These are phyloP conservation scores for Hypoxylon lienhwacheense DNA, from an alignment of 495 filamentous ascomycete species.

Conservation along the genomic window DNA sequence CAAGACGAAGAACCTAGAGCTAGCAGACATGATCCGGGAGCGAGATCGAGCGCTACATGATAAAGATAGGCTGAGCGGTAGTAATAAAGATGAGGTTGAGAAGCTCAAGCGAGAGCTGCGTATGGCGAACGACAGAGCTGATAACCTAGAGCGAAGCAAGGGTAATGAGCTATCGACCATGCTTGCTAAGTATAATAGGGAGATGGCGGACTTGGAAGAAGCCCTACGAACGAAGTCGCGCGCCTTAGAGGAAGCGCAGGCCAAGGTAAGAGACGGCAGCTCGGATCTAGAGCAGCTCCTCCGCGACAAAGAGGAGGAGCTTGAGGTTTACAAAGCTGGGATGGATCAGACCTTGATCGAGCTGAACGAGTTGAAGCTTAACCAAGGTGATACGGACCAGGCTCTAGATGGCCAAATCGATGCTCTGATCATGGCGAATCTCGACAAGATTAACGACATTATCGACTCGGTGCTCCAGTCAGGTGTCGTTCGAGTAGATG, in stretches of 20 bases:
- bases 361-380: conserved; percentile 75
- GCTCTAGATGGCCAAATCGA: conserved; percentile 90
- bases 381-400: conserved; percentile 73
- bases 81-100: conserved; percentile 90
- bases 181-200: conserved; percentile 92
- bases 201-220: conserved; percentile 95
- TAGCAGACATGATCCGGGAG: conserved; percentile 98
- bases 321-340: conserved; percentile 93
- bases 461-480: conserved; percentile 95
- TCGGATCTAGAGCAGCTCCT: conserved; percentile 83
- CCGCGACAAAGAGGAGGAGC: conserved; percentile 92
- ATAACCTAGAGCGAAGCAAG: conserved; percentile 89
- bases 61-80: conserved; percentile 78
- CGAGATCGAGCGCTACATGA: conserved; percentile 94
- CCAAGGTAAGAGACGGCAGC: conserved; percentile 74
- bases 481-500: conserved; percentile 92
- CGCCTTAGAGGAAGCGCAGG: conserved; percentile 79
- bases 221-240: conserved; percentile 85
- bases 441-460: conserved; percentile 94
- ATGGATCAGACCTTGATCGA: conserved; percentile 95
- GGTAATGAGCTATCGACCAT: conserved; percentile 91
- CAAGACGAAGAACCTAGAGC: conserved; percentile 97
- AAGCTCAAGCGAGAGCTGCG: conserved; percentile 96
- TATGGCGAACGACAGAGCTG: conserved; percentile 87
- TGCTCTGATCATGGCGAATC: conserved; percentile 76